A percentile compares a stretch with the other conserved stretches of the same genome.
Evolutionary conservation across 179 eudicot species (phyloP).

Genomic region (Beta corolliflora): DNA sequence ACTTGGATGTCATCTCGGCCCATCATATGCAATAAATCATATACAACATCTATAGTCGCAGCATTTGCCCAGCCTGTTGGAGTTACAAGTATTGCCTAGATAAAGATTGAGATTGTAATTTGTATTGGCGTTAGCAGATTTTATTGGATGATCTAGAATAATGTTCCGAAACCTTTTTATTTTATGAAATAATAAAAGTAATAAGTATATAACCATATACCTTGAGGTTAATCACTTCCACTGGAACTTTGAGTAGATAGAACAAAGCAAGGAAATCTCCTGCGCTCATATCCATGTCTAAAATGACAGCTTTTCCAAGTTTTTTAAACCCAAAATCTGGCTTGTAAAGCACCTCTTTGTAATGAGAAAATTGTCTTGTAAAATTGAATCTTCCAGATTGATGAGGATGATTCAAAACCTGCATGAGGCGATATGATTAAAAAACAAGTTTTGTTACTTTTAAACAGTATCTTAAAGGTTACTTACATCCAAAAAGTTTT

Average conservation of each 20-base stretch:
- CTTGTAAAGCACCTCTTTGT: conserved; percentile 48
- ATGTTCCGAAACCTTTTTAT: no score
- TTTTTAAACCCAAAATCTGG: conserved; percentile 49
- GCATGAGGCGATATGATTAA: background rate
- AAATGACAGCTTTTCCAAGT: conserved; percentile 58
- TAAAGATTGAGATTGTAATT: background rate
- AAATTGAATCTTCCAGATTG: conserved; percentile 76
- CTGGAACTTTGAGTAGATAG: conserved; percentile 72
- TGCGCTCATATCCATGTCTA: conserved; percentile 88
- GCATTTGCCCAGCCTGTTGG: conserved; percentile 95
- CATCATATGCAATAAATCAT: conserved; percentile 93
- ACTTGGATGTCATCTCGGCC: conserved; percentile 89
- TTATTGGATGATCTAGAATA: background rate
- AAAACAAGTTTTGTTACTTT: background rate
- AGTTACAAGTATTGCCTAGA: conserved; percentile 71
- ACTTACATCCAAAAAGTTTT: conserved; percentile 69
- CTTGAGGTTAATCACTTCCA: conserved; percentile 57
- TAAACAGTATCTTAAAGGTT: background rate
- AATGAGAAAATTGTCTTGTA: conserved; percentile 68
- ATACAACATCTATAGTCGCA: conserved; percentile 72
- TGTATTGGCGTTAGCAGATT: background rate
- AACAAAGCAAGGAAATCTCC: conserved; percentile 78
- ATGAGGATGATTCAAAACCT: conserved; percentile 70
- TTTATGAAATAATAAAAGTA: no score
- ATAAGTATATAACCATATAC: conserved; percentile 29